Evolutionary conservation across 1,139 yeast genomes (phyloP).

Genomic region (Candida glucosophila): DNA sequence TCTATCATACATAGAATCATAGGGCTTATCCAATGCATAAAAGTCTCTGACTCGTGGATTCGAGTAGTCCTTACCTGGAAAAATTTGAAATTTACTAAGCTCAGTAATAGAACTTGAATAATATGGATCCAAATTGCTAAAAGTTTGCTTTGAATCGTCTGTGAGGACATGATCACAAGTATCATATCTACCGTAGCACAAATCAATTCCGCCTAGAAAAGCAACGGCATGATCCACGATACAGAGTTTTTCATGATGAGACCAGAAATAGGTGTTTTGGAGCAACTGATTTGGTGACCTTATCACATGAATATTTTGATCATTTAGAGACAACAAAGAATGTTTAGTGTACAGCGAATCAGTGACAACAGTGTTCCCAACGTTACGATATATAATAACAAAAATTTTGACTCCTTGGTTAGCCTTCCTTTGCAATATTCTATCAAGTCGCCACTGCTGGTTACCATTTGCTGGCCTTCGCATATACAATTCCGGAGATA

Average conservation of each 20-base stretch:
- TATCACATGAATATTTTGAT: slow-evolving; percentile 76
- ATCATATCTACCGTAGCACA: slow-evolving; percentile 93
- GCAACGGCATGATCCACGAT: slow-evolving; percentile 83
- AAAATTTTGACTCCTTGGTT: slow-evolving; percentile 91
- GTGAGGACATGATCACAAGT: slow-evolving; percentile 89
- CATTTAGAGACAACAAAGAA: slow-evolving; percentile 74
- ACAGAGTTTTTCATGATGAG: slow-evolving; percentile 93
- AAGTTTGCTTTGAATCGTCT: slow-evolving; percentile 55
- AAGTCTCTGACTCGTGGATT: slow-evolving; percentile 93
- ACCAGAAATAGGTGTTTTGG: slow-evolving; percentile 96
- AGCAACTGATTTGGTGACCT: slow-evolving; percentile 93
- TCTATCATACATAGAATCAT: slow-evolving; percentile 88
- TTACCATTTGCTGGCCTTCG: slow-evolving; percentile 94
- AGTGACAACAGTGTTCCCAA: slow-evolving; percentile 86
- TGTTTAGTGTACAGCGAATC: slow-evolving; percentile 94
- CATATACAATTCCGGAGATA: slow-evolving; percentile 86
- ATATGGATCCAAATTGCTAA: slow-evolving; percentile 22
- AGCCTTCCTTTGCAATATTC: slow-evolving; percentile 83
- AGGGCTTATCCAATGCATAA: slow-evolving; percentile 71
- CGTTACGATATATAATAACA: slow-evolving; percentile 90
- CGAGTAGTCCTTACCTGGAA: slow-evolving; percentile 97
- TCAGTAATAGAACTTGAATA: slow-evolving; percentile 24
- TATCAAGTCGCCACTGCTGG: slow-evolving; percentile 88
- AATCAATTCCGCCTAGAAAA: slow-evolving; percentile 90
- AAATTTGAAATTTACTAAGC: slow-evolving; percentile 50